Evolutionary conservation across 2,329 filamentous ascomycete genomes (phyloP), one percentile per base, ranked within the genome.

Genomic region (Chaetomium sp.): DNA sequence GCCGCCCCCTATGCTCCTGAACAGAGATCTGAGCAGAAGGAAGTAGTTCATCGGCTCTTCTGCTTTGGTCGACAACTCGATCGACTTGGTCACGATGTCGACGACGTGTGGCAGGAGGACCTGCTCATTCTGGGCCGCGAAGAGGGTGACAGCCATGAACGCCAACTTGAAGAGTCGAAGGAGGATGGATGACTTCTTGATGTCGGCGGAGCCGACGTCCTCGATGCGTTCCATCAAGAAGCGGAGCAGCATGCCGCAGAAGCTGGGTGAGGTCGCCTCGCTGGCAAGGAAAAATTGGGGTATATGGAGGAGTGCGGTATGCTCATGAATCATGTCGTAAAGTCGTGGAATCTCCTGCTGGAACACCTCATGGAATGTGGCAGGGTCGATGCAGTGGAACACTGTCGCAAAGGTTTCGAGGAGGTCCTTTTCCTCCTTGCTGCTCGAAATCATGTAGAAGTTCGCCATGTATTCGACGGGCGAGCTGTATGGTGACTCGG

Each of bases 21-120:
- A 99, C 1, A 99, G 81, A 0, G 93, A 97, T 38, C 95, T 86
- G 47, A 99, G 82, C 1, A 99, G 85, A 12, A 97, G 83, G 78
- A 99, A 99, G 78, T 99, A 99, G 76, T 99, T 99, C 86, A 97
- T 97, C 0, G 96, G 96, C 74, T 98, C 94, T 72, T 97, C 93
- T 0, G 95, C 96, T 64, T 90, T 96, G 7, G 95, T 96, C 1
- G 94, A 97, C 45, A 98, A 82, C 77, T 98, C 92, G 68, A 99
- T 97, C 9, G 94, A 98, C 77, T 96, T 93, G 13, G 94, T 97
- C 67, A 99, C 92, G 69, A 99, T 96, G 75, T 96, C 96, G 62
- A 96, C 93, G 58, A 99, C 94, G 75, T 99, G 95, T 0, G 96
- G 96, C 60, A 98, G 82, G 16, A 99, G 82, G 2, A 99, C 93